Percentiles rank a stretch among this genome's conserved stretches.
phyloP scores from a whole-genome alignment of 805 yeast genomes.

The Wickerhamomyces hampshirensis region DNA sequence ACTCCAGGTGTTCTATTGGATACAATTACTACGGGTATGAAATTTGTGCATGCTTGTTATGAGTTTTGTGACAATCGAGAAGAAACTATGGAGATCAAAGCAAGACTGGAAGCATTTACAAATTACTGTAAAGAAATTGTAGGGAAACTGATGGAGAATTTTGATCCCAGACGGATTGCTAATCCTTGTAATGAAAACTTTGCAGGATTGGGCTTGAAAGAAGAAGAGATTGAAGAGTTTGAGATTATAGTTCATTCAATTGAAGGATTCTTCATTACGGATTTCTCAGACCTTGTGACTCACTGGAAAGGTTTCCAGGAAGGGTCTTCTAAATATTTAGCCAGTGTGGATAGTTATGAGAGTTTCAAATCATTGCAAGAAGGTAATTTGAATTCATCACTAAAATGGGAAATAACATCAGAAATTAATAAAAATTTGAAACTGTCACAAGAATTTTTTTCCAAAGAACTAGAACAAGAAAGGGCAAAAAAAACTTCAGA shows the following conservation, averaged over 20 bases:
- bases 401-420: constrained; percentile 13
- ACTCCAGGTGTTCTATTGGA: constrained; percentile 21
- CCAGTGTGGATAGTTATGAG: constrained; percentile 17
- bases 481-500: constrained; percentile 8
- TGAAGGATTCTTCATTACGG: constrained; percentile 6
- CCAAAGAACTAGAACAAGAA: constrained; percentile 10
- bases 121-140: constrained; percentile 3
- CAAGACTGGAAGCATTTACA: constrained; percentile 1
- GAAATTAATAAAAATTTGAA: constrained; percentile 13
- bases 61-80: constrained; percentile 14
- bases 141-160: background rate
- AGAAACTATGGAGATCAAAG: constrained; percentile 11
- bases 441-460: constrained; percentile 16
- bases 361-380: constrained; percentile 3
- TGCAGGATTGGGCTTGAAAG: constrained; percentile 7
- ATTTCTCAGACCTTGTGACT: constrained; percentile 1
- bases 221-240: constrained; percentile 13
- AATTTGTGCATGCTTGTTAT: constrained; percentile 9
- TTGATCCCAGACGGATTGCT: background rate
- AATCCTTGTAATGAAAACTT: no score
- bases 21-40: constrained; percentile 9
- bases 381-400: background rate
- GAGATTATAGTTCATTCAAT: constrained; percentile 9
- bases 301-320: constrained; percentile 11
- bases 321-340: constrained; percentile 7